These are phyloP conservation scores for Euphorbia pulcherrima DNA, from an alignment of 345 rosid species.

Conservation along the genomic window DNA sequence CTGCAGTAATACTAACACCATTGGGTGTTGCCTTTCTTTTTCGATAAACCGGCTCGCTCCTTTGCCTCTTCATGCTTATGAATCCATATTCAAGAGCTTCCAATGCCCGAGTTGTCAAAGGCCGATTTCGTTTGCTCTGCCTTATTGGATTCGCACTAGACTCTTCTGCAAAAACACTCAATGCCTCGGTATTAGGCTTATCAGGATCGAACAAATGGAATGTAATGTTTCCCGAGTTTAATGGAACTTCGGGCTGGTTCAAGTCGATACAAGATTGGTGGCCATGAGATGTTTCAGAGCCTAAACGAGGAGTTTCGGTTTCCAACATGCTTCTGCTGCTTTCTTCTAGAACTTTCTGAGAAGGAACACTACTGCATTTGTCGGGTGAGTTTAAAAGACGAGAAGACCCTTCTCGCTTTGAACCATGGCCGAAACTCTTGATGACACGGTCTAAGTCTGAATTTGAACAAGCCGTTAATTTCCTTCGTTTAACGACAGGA, in stretches of 20 bases:
- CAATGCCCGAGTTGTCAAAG: slow-evolving; percentile 56
- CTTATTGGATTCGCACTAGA: slow-evolving; percentile 38
- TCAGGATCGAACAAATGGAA: slow-evolving; percentile 17
- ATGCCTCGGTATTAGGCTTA: slow-evolving; percentile 11
- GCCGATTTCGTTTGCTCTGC: slow-evolving; percentile 68
- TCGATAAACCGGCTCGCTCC: slow-evolving; percentile 27
- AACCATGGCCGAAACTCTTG: slow-evolving; percentile 27
- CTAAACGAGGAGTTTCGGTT: slow-evolving; percentile 14
- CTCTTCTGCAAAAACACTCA: slow-evolving; percentile 17
- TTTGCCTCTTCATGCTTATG: slow-evolving; percentile 32
- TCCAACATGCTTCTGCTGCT: slow-evolving; percentile 10
- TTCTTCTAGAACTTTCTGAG: slow-evolving; percentile 17
- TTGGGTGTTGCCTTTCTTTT: slow-evolving; percentile 21
- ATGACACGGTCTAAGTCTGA: slow-evolving; percentile 30
- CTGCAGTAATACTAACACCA: slow-evolving; percentile 9
- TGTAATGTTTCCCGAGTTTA: slow-evolving; percentile 13
- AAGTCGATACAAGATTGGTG: slow-evolving; percentile 28
- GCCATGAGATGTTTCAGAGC: slow-evolving; percentile 10
- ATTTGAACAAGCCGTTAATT: slow-evolving; percentile 49
- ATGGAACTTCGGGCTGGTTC: slow-evolving; percentile 27
- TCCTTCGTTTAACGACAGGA: slow-evolving; percentile 43
- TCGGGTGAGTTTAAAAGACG: slow-evolving; percentile 18
- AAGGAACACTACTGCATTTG: slow-evolving; percentile 25
- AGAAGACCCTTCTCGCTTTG: slow-evolving; percentile 29
- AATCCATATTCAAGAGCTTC: slow-evolving; percentile 65